Evolutionary conservation across 441 rosid species (phyloP), one percentile per base, ranked within the genome.

Genomic region (Populus trichocarpa): DNA sequence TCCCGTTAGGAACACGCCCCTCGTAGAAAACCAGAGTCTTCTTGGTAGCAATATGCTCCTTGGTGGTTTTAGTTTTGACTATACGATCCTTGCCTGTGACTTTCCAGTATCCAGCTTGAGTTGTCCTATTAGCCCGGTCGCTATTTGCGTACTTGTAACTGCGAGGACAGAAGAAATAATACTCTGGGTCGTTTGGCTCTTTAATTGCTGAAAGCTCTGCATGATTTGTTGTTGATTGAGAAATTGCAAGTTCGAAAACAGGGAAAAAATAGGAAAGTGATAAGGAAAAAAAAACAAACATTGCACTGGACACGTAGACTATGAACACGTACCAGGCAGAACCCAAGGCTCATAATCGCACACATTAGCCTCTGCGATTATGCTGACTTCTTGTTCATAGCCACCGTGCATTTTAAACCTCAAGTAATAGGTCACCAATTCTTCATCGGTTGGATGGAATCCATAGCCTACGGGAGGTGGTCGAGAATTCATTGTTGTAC

Each of bases 261-360:
- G 25, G 2, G 12, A 25, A 22, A 14, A 67, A 33, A 5, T 3
- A 36, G 67, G 11, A 77, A 75, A 73, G 79, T 81, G 80, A 80
- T 82, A 11, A 10, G 46, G 0, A 40, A 10, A 22, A 73, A 76
- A 85, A n/a, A n/a, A n/a, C n/a, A n/a, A 87, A 84, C 65, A 80
- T 50, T 26, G 32, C 25, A 36, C 32, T 30, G 69, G 42, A 33
- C 11, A 11, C 33, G 11, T 36, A 36, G 10, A 40, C 2, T n/a
- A 10, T n/a, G 78, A 81, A 8, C 23, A 25, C 36, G 70, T 85
- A 86, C 93, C 77, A 2, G 86, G 90, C 12, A 93, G 77, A 0
- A 89, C 65, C 89, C 85, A 85, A 4, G 98, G 98, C 74, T 93
- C 95, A 2, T 18, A 84, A 66, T 67, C 66, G 81, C 77, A 80